Evolutionary conservation across 2,329 filamentous ascomycete genomes (phyloP).

Genomic region (Ceratocystis ficicola): DNA sequence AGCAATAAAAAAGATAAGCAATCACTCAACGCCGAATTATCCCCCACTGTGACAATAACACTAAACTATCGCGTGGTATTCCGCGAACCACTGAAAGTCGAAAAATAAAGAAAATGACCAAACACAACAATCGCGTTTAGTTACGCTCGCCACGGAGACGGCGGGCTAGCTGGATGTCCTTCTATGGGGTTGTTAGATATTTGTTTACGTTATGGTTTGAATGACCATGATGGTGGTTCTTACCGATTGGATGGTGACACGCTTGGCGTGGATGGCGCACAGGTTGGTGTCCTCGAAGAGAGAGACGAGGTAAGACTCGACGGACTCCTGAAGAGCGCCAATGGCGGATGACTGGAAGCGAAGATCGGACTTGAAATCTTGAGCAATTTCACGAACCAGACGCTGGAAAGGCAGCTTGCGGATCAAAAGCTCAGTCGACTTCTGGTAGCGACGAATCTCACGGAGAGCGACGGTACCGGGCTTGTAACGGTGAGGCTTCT

Average conservation of each 20-base stretch:
- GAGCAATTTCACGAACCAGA: constrained; percentile 90
- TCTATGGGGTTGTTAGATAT: constrained; percentile 30
- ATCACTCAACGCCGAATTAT: constrained; percentile 22
- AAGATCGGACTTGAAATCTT: constrained; percentile 89
- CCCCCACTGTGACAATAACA: constrained; percentile 22
- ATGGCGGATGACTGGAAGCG: constrained; percentile 98
- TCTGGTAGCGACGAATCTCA: constrained; percentile 98
- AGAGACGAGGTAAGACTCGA: constrained; percentile 96
- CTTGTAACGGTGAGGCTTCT: constrained; percentile 88
- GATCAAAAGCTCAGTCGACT: constrained; percentile 90
- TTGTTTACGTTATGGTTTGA: no score
- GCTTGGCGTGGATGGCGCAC: constrained; percentile 98
- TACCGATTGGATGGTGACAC: constrained; percentile 82
- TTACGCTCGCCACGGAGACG: constrained; percentile 90
- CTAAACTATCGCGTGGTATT: constrained; percentile 20
- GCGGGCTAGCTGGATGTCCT: constrained; percentile 94
- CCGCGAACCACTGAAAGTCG: constrained; percentile 18
- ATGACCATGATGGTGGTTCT: not conserved
- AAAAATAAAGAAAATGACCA: constrained; percentile 16
- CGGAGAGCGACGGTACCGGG: constrained; percentile 91
- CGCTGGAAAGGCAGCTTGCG: constrained; percentile 97
- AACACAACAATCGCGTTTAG: constrained; percentile 37
- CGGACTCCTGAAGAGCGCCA: constrained; percentile 92
- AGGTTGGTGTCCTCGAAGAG: constrained; percentile 98
- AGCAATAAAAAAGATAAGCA: constrained; percentile 22